Base-by-base conservation (phyloP, 1,284 basidiomycete species). In the Cutaneotrichosporon sp. region DNA sequence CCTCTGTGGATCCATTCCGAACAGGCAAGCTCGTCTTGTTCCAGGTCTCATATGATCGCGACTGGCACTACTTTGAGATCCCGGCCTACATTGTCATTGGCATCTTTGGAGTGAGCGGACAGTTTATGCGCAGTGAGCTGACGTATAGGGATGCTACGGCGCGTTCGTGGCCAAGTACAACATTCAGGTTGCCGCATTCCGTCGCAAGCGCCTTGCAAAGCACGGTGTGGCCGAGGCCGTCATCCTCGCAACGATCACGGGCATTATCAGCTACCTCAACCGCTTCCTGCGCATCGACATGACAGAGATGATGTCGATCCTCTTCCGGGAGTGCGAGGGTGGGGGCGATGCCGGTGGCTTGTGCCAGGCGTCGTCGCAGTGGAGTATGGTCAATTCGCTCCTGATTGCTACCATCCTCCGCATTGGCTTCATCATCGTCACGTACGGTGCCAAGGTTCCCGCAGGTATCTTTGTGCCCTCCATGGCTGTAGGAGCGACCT, bases 21-120 rank as follows among this genome's bases (percentile, higher is more conserved):
- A 98, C 96, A 0, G 96, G 96, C 32, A 98, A 98, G 72, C 84
- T 99, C 26, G 96, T 98, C 65, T 77, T 97, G 57, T 98, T 98
- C 79, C 91, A 97, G 71, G 91, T 98, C 58, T 94, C 92, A 6
- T 98, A 98, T 74, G 90, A 90, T 70, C 82, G 93, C 26, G 90
- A 94, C 66, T 99, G 96, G 96, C 94, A 98, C 71, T 97, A 96
- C 77, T 98, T 98, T 69, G 96, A 97, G 72, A 90, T 98, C 49
- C 85, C 94, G n/a, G 81, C 93, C 29, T 97, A 92, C 75, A 80
- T 97, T 49, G 81, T 98, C 56, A 83, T 98, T 39, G 96, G 96
- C 4, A 81, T 98, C 59, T 97, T 98, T 71, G 96, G 96, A 32
- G 91, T 92, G 66, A 58, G 84, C n/a, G n/a, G n/a, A n/a, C n/a